Conservation (phyloP, 139 green algal species). For the Chlorella ohadii region DNA sequence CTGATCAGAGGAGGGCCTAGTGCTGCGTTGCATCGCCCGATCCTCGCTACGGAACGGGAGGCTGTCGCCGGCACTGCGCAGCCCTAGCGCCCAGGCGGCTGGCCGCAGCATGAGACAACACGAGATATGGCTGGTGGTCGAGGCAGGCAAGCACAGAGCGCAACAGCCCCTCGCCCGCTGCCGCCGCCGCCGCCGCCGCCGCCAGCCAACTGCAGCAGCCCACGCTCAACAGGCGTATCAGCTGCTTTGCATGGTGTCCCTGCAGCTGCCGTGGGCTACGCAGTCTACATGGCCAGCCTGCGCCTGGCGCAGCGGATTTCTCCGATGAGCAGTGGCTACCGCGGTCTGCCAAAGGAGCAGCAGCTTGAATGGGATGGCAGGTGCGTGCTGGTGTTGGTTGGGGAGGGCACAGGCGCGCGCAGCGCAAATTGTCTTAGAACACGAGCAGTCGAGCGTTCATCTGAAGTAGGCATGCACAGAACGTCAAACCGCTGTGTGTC, state of each 20-base stretch:
- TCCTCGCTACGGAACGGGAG: no score
- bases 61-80: no score
- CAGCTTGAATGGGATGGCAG: conserved; percentile 31
- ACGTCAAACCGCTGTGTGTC: no score
- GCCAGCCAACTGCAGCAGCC: background rate
- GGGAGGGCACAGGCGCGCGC: no score
- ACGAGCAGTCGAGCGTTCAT: no score
- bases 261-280: conserved; percentile 7
- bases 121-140: background rate
- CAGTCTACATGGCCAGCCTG: background rate
- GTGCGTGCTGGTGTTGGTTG: background rate
- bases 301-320: background rate
- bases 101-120: background rate
- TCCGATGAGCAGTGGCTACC: background rate
- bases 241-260: no score
- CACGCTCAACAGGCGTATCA: no score
- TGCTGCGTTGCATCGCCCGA: no score
- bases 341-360: background rate
- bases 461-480: no score
- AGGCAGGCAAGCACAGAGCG: background rate
- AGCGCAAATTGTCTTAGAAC: no score
- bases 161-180: background rate
- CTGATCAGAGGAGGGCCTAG: no score
- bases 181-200: background rate
- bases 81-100: background rate